These are phyloP conservation scores for Phytomonas sp. DNA, from an alignment of 208 protist genomes.

Conservation along the genomic window DNA sequence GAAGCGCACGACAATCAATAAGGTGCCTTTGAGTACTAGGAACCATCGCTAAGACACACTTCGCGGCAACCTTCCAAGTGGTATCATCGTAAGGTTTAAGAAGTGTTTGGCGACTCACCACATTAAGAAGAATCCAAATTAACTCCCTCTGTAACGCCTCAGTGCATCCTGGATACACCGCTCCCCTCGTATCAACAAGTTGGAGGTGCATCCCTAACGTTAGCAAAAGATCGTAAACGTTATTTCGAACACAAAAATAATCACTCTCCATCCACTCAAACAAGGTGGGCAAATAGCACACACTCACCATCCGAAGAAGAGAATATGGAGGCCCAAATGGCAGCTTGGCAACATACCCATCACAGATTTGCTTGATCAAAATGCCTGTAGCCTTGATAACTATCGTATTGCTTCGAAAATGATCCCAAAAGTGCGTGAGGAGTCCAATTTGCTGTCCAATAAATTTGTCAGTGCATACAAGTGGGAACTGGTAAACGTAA, in stretches of 20 bases:
- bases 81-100: conserved; percentile 48
- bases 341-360: conserved; percentile 75
- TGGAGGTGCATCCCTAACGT: conserved; percentile 78
- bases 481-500: conserved; percentile 69
- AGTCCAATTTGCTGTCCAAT: conserved; percentile 56
- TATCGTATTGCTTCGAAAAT: conserved; percentile 51
- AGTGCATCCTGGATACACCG: conserved; percentile 48
- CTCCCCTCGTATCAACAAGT: conserved; percentile 62
- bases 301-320: conserved; percentile 65
- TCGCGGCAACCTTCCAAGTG: conserved; percentile 63
- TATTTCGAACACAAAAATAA: conserved; percentile 79
- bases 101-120: conserved; percentile 55
- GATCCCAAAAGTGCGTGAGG: conserved; percentile 60
- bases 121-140: conserved; percentile 58
- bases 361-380: conserved; percentile 80
- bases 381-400: conserved; percentile 64
- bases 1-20: conserved; percentile 50
- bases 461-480: conserved; percentile 43
- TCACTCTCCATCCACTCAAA: conserved; percentile 77
- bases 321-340: conserved; percentile 50
- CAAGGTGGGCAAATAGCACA: conserved; percentile 74
- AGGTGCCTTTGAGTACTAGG: conserved; percentile 47
- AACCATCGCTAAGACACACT: conserved; percentile 63
- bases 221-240: conserved; percentile 84
- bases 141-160: conserved; percentile 73